Evolutionary conservation across 2,329 filamentous ascomycete genomes (phyloP), one percentile per base, ranked within the genome.

Genomic region (Cylindrodendrum hubeiense): DNA sequence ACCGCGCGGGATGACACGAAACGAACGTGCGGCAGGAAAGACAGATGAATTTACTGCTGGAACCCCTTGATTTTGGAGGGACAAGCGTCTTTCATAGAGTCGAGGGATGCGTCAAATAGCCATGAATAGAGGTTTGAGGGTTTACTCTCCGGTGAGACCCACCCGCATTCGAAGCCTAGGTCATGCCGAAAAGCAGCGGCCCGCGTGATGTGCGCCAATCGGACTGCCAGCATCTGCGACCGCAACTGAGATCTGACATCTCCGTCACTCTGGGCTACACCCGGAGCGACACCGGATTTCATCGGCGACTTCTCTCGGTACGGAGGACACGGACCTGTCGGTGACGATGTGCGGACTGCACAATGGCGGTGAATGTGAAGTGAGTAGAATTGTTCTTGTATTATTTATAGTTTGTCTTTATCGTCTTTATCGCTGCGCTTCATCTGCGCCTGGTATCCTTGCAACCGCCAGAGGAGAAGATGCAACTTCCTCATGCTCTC

Each of bases 381-480:
- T 17, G 26, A 33, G 28, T 13, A 3, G 28, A 15, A 15, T 33
- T 21, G 12, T 9, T 41, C 26, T 15, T 4, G 17, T 24, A 53
- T 34, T 30, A 26, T 43, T 46, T 51, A 13, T 58, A 19, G 15
- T 24, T 52, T 39, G 46, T n/a, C 4, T 5, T 22, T n/a, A n/a
- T 55, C 21, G 49, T 10, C 4, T 22, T 44, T 44, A 57, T 21
- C 37, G 47, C 49, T 52, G 49, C 19, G 33, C 21, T 6, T 51
- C 5, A 30, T 51, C 22, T 68, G 52, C 17, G 71, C 72, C 22
- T 88, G 50, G 69, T 87, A 90, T 1, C 87, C 87, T 65, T 90
- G 85, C 9, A 91, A 74, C 66, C 84, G 86, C 88, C 88, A 90
- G 8, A 90, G 78, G 57, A 83, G 79, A 59, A 83, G 61, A 74